Base-by-base conservation (phyloP, 495 filamentous ascomycete genomes). In the Trichoderma erinaceum region DNA sequence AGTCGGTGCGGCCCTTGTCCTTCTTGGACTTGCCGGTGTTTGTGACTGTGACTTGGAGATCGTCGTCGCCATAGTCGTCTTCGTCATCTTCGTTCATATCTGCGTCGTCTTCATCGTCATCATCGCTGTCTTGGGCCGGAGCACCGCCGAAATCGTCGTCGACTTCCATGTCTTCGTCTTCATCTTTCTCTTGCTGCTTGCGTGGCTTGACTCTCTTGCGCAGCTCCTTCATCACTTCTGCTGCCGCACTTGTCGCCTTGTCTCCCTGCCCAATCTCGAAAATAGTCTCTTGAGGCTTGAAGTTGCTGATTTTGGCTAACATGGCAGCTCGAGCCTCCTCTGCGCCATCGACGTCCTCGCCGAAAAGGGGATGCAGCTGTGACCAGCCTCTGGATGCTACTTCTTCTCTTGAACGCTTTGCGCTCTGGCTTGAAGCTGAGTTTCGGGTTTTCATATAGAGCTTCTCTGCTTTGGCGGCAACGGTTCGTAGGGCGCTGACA, bases 401-500 rank as follows among this genome's bases (percentile, higher is more conserved):
- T 4, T 96, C 78, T 69, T 91, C 86, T 70, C 92, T 91, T 1
- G 92, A 83, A 63, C 95, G 83, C 79, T 94, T 95, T 21, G 89
- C 92, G 73, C 92, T 96, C 78, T 96, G 90, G 46, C 81, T 82
- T 0, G 96, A 95, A 11, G 95, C 94, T 1, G 92, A 86, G 69
- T 96, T 95, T 25, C 93, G 87, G 0, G 95, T 97, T 70, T 87
- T 90, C 70, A 92, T 81, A 74, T 98, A 99, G 1, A 96, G 86
- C 75, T 91, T 96, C 76, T 98, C 95, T 69, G 92, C 95, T 74
- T 95, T 96, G n/a, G 75, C 78, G 1, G 93, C 87, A 0, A 98
- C 93, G 4, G 77, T 76, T 16, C 85, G 87, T 44, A 97, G 86
- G 1, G 83, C 80, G 7, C 73, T 77, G 15, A 99, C 83, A 73